Percentiles rank a stretch among this genome's conserved stretches.
Evolutionary conservation across 768 basidiomycete species (phyloP).

Genomic region (Xanthoconium purpureum): DNA sequence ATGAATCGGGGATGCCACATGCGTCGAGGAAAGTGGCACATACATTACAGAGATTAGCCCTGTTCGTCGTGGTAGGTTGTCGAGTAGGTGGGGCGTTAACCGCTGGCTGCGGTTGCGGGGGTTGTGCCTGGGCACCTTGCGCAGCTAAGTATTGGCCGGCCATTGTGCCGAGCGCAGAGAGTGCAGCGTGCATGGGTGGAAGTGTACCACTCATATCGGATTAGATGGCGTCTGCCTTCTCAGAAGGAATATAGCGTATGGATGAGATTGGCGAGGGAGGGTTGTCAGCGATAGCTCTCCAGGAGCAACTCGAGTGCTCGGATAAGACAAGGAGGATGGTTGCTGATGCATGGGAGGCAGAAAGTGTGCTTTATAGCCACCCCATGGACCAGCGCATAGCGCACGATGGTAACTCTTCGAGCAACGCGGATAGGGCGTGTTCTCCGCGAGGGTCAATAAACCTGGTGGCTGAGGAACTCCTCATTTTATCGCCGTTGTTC

Average conservation of each 20-base stretch:
- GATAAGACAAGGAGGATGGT: conserved; percentile 47
- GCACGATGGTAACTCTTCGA: conserved; percentile 9
- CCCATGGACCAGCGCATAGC: conserved; percentile 7
- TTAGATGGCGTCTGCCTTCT: conserved; percentile 9
- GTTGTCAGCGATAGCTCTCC: conserved; percentile 25
- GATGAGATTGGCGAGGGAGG: not conserved
- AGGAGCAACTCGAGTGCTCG: conserved; percentile 27
- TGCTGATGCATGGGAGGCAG: conserved; percentile 6
- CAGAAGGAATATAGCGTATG: conserved; percentile 6
- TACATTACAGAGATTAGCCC: conserved; percentile 51
- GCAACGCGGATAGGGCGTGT: conserved; percentile 32
- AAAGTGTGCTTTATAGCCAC: conserved; percentile 27
- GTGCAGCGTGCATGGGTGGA: conserved; percentile 36
- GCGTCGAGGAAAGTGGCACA: conserved; percentile 15
- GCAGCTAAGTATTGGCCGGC: conserved; percentile 36
- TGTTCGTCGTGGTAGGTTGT: conserved; percentile 23
- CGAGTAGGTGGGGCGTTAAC: conserved; percentile 6
- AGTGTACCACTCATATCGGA: conserved; percentile 28
- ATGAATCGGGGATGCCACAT: conserved; percentile 1
- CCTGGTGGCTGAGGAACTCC: conserved; percentile 11
- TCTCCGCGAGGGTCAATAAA: conserved; percentile 26
- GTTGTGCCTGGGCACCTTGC: conserved; percentile 28
- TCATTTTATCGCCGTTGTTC: conserved; percentile 8
- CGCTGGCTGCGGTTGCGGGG: conserved; percentile 23
- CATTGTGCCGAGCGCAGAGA: conserved; percentile 35